Evolutionary conservation across 1,284 basidiomycete genomes (phyloP).

Genomic region (Fomitopsis betulina): DNA sequence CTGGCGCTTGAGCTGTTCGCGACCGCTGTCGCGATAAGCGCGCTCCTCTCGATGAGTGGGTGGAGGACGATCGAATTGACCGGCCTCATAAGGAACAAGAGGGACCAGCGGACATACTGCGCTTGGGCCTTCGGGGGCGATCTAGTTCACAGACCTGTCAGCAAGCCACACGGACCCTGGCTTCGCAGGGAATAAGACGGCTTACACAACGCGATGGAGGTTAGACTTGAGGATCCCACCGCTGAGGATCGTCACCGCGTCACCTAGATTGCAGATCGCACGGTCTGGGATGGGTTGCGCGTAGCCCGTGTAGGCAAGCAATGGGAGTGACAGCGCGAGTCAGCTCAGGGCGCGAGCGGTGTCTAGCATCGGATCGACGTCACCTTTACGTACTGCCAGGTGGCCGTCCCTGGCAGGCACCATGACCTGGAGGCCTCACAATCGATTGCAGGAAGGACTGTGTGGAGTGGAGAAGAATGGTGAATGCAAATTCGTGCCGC

Average conservation of each 20-base stretch:
- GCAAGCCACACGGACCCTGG: background rate
- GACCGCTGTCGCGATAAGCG: conserved; percentile 21
- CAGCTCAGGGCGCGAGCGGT: background rate
- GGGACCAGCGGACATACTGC: conserved; percentile 27
- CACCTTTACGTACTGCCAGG: conserved; percentile 69
- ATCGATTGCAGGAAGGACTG: conserved; percentile 64
- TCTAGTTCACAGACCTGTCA: conserved; percentile 10
- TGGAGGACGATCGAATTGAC: conserved; percentile 24
- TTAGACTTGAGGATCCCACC: conserved; percentile 36
- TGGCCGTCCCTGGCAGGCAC: conserved; percentile 53
- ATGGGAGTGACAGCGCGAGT: no score
- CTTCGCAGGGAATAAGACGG: background rate
- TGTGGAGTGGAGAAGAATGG: background rate
- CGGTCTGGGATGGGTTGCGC: conserved; percentile 30
- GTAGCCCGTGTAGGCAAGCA: no score
- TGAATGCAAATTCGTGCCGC: background rate
- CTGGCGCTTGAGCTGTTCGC: conserved; percentile 12
- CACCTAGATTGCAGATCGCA: conserved; percentile 37
- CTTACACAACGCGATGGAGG: conserved; percentile 33
- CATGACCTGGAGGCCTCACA: conserved; percentile 71
- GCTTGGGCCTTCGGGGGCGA: conserved; percentile 27
- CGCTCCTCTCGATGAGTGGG: conserved; percentile 20
- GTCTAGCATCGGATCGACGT: conserved; percentile 4
- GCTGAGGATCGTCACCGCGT: conserved; percentile 38
- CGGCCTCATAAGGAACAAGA: conserved; percentile 35